Conservation (phyloP, 495 filamentous ascomycete species). For the Cairneyella variabilis region DNA sequence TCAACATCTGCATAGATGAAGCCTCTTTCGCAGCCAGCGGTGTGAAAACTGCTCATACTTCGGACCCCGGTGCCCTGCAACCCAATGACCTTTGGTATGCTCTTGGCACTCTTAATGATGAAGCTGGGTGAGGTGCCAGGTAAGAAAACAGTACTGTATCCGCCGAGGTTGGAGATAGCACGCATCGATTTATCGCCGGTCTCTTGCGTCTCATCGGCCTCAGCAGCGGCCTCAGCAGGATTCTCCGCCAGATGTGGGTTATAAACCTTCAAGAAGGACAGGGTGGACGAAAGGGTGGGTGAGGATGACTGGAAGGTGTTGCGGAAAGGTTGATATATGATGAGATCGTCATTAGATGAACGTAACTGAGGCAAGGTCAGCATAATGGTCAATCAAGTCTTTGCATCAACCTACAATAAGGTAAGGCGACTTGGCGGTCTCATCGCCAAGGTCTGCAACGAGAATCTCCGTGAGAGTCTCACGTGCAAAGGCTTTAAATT, state of each 20-base stretch:
- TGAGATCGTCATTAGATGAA: constrained; percentile 72
- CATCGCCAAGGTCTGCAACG: constrained; percentile 80
- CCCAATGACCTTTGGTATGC: constrained; percentile 66
- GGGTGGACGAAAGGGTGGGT: constrained; percentile 35
- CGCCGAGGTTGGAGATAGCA: constrained; percentile 53
- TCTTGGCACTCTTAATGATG: constrained; percentile 71
- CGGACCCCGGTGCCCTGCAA: constrained; percentile 61
- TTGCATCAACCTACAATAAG: constrained; percentile 58
- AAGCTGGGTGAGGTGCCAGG: constrained; percentile 75
- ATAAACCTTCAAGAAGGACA: constrained; percentile 75
- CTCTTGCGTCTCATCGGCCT: constrained; percentile 9
- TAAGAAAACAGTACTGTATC: constrained; percentile 75
- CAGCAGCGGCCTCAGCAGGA: constrained; percentile 33
- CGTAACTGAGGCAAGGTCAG: constrained; percentile 52
- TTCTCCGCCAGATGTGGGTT: constrained; percentile 56
- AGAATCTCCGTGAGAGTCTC: constrained; percentile 73
- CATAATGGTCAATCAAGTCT: background rate
- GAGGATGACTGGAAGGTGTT: constrained; percentile 29
- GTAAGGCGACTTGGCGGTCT: constrained; percentile 63
- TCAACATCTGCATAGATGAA: constrained; percentile 74
- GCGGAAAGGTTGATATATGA: constrained; percentile 79
- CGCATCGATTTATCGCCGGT: constrained; percentile 24
- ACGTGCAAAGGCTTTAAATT: constrained; percentile 63
- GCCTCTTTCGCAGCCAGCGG: constrained; percentile 67
- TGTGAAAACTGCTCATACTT: constrained; percentile 69